Conservation (phyloP, 2,329 filamentous ascomycete species). For the Coccinonectria pachysandricola region DNA sequence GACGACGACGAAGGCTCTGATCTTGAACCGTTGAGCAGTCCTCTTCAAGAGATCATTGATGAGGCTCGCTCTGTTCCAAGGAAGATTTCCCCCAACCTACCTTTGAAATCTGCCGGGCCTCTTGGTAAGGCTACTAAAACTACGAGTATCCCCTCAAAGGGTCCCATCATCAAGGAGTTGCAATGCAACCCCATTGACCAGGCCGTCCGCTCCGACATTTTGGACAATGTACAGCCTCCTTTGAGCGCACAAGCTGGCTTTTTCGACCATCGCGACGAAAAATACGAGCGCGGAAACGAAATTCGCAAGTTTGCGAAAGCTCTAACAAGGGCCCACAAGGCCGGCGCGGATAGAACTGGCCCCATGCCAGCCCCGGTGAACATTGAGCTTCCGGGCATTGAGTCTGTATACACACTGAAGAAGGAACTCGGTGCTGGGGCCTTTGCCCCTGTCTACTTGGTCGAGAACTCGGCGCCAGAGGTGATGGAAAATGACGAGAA, state of each 20-base stretch:
- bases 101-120: constrained; percentile 27
- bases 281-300: constrained; percentile 57
- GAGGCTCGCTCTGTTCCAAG: constrained; percentile 36
- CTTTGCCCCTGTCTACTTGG: constrained; percentile 89
- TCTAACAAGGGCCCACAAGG: constrained; percentile 44
- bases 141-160: constrained; percentile 41
- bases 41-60: constrained; percentile 55
- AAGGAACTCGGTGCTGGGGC: constrained; percentile 86
- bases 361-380: constrained; percentile 50
- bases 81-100: constrained; percentile 39
- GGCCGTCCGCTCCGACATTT: constrained; percentile 61
- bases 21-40: constrained; percentile 52
- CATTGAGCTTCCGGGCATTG: constrained; percentile 56
- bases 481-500: constrained; percentile 36
- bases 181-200: constrained; percentile 88
- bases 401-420: constrained; percentile 64
- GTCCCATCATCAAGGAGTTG: constrained; percentile 66
- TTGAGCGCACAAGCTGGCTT: constrained; percentile 70
- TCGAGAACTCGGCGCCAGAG: constrained; percentile 57
- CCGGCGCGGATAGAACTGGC: constrained; percentile 49
- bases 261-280: constrained; percentile 56
- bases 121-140: constrained; percentile 22
- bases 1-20: constrained; percentile 21
- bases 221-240: constrained; percentile 63
- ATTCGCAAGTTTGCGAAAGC: constrained; percentile 75